Base-by-base conservation (phyloP, 179 eudicot species). In the Carnegiea gigantea region DNA sequence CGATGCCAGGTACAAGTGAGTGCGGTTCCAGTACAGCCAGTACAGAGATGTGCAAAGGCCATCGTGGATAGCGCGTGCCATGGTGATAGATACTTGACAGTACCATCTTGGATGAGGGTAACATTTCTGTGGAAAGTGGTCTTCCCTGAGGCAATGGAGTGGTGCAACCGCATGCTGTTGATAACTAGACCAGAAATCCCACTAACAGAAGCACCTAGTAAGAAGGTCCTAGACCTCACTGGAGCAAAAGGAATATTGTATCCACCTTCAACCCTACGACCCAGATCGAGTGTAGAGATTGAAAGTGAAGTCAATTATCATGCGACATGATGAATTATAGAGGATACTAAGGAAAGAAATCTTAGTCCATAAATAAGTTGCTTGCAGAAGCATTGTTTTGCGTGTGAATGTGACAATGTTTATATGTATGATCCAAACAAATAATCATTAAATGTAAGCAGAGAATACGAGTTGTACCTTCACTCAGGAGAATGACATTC, bases 71-170 rank as follows among this genome's bases (percentile, higher is more conserved):
- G 87, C 28, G 85, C 85, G 43, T 76, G 87, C 36, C 83, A 80
- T 62, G 87, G 85, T 40, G 85, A 82, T 38, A 73, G 43, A 13
- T 23, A 82, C 70, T 67, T 86, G 75, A 76, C 79, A n/a, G 60
- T 77, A 15, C 87, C 89, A 15, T 77, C 79, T 53, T 86, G 89
- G 89, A 65, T 82, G 73, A 83, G 64, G 73, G 73, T 59, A 21
- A 80, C 79, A 38, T 40, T 78, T 70, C 49, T 85, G 14, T 83
- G 79, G 84, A 78, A 85, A 76, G 36, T 80, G 23, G 21, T 81
- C 46, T 26, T 85, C 65, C 87, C 89, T 0, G 84, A 83, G 76
- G 33, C 70, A 46, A 17, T 82, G 30, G 82, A 87, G 78, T 85
- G 81, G 86, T 74, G 75, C 62, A 83, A 80, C 30, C 71, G 77